Percentiles rank a stretch among this genome's conserved stretches.
These are phyloP conservation scores for Leccinum arenicola DNA, from an alignment of 768 basidiomycete genomes.

Conservation along the genomic window DNA sequence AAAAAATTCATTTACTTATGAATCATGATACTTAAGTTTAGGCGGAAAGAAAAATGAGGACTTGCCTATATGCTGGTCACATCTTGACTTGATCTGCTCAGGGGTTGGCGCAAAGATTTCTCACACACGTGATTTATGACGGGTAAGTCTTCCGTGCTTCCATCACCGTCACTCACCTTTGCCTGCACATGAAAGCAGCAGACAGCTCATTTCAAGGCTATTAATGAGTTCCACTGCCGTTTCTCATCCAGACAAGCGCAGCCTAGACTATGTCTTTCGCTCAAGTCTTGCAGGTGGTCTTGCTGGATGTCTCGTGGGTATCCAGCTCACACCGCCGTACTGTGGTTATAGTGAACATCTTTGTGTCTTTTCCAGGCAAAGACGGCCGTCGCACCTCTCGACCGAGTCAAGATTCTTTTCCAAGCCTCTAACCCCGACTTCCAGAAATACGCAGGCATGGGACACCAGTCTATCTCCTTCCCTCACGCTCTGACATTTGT, in stretches of 20 bases:
- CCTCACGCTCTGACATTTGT: conserved; percentile 16
- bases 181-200: conserved; percentile 10
- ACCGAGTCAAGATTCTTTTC: conserved; percentile 98
- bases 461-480: conserved; percentile 21
- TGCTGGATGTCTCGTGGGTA: conserved; percentile 87
- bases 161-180: background rate
- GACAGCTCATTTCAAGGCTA: conserved; percentile 4
- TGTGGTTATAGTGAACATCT: conserved; percentile 7
- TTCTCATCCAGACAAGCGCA: conserved; percentile 50
- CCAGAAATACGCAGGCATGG: conserved; percentile 84
- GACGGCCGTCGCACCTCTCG: conserved; percentile 91
- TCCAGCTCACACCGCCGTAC: background rate
- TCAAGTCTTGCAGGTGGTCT: conserved; percentile 91
- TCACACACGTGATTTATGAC: conserved; percentile 12
- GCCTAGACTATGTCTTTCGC: conserved; percentile 60
- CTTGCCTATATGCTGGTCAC: too few species aligned
- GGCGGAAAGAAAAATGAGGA: too few species aligned
- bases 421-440: conserved; percentile 97
- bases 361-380: conserved; percentile 61
- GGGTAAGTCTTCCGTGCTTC: conserved; percentile 14
- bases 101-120: background rate
- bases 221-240: conserved; percentile 35
- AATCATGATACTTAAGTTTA: background rate
- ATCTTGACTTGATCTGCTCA: too few species aligned
- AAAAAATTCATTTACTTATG: too few species aligned